Conservation (phyloP, 78 protist species). For the Carpediemonas membranifera region DNA sequence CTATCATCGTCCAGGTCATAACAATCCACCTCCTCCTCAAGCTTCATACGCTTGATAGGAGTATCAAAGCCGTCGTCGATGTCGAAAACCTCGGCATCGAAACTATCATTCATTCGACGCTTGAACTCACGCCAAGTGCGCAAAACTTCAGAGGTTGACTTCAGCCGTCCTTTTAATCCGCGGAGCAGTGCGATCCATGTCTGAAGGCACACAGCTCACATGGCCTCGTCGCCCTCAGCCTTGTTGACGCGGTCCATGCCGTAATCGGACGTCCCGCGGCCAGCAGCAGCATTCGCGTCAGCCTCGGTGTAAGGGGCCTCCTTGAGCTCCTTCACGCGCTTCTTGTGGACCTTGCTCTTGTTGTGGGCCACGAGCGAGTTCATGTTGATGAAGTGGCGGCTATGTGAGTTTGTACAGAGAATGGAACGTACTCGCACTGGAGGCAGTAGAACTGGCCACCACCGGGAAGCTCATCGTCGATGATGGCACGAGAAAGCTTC, state of each 20-base stretch:
- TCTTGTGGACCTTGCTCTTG: constrained; percentile 17
- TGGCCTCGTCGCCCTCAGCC: constrained; percentile 3
- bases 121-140: no score
- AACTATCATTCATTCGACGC: no score
- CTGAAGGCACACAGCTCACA: no score
- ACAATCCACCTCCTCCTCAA: no score
- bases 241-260: background rate
- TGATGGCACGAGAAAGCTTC: constrained; percentile 1
- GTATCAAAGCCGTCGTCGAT: no score
- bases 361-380: constrained; percentile 6
- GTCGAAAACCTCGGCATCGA: no score
- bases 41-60: no score
- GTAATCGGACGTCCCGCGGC: background rate
- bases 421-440: background rate
- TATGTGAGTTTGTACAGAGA: background rate
- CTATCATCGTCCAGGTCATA: no score
- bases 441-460: constrained; percentile 29
- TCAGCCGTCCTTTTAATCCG: no score
- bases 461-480: constrained; percentile 25
- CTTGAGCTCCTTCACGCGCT: constrained; percentile 16
- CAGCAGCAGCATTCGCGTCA: constrained; percentile 29
- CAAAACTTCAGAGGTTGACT: no score
- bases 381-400: background rate
- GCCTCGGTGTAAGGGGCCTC: constrained; percentile 23
- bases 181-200: no score